A percentile compares a stretch with the other conserved stretches of the same genome.
phyloP scores from a whole-genome alignment of 2,329 filamentous ascomycete genomes.

The Penicillium freii region DNA sequence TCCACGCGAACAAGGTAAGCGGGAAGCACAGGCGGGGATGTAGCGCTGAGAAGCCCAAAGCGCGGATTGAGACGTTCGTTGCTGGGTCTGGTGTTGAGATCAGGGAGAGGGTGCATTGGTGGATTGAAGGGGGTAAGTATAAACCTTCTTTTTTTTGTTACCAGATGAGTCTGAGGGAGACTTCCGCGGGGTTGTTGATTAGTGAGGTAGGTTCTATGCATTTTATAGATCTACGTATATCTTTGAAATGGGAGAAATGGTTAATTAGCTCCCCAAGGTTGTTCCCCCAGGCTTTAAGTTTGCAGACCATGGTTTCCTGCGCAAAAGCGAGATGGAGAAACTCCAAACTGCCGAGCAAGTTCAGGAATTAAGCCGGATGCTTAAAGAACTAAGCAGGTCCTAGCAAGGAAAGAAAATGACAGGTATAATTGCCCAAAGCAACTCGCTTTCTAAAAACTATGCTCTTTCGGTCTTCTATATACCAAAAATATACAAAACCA shows the following conservation, averaged over 20 bases:
- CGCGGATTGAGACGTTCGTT: slow-evolving; percentile 61
- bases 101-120: slow-evolving; percentile 65
- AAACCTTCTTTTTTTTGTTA: slow-evolving; percentile 62
- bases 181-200: slow-evolving; percentile 48
- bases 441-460: neutral
- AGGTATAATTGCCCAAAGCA: neutral
- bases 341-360: slow-evolving; percentile 54
- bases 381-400: neutral
- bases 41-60: neutral
- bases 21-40: neutral
- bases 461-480: slow-evolving; percentile 8
- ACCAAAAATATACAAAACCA: slow-evolving; percentile 15
- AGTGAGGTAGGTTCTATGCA: slow-evolving; percentile 49
- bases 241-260: neutral
- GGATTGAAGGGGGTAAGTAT: slow-evolving; percentile 61
- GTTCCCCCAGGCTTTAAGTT: slow-evolving; percentile 67
- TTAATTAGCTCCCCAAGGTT: slow-evolving; percentile 6
- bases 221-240: neutral
- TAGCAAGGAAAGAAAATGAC: neutral
- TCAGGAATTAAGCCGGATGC: neutral
- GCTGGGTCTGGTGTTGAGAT: slow-evolving; percentile 58
- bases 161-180: slow-evolving; percentile 35
- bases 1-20: slow-evolving; percentile 47
- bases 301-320: slow-evolving; percentile 66
- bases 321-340: slow-evolving; percentile 47